phyloP scores from a whole-genome alignment of 2,329 filamentous ascomycete species.

The Biscogniauxia mediterranea region DNA sequence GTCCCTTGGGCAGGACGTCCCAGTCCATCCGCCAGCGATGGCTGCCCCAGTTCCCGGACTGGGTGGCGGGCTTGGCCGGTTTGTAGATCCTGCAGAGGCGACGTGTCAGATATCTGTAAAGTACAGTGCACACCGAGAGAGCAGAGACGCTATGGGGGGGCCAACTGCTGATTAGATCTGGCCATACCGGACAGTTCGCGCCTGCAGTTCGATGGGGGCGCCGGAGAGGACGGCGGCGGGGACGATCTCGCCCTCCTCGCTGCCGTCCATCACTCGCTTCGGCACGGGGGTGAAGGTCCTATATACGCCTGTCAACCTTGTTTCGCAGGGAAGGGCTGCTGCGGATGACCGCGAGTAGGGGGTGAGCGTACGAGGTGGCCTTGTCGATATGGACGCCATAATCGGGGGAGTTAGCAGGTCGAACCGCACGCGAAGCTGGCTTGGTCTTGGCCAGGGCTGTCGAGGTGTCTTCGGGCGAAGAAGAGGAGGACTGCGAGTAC shows the following conservation, averaged over 20 bases:
- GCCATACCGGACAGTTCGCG: slow-evolving; percentile 83
- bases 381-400: slow-evolving; percentile 81
- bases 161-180: background rate
- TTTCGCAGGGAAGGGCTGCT: background rate
- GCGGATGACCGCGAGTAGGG: background rate
- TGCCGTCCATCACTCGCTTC: slow-evolving; percentile 85
- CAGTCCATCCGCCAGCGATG: slow-evolving; percentile 97
- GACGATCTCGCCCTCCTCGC: slow-evolving; percentile 71
- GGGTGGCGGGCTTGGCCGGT: slow-evolving; percentile 89
- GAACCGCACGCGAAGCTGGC: slow-evolving; percentile 34
- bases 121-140: background rate
- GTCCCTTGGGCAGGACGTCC: slow-evolving; percentile 88
- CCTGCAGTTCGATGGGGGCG: slow-evolving; percentile 90
- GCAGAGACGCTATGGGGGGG: slow-evolving; percentile 3
- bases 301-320: slow-evolving; percentile 7
- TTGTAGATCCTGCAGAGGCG: slow-evolving; percentile 72
- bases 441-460: slow-evolving; percentile 41
- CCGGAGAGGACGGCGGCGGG: slow-evolving; percentile 87
- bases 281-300: slow-evolving; percentile 91
- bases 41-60: slow-evolving; percentile 84
- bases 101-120: slow-evolving; percentile 5
- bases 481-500: slow-evolving; percentile 26
- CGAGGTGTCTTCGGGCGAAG: slow-evolving; percentile 38
- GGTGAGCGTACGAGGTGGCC: slow-evolving; percentile 74
- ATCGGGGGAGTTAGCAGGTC: slow-evolving; percentile 68